Evolutionary conservation across 345 rosid genomes (phyloP), one percentile per base, ranked within the genome.

Genomic region (Eucalyptus camaldulensis): DNA sequence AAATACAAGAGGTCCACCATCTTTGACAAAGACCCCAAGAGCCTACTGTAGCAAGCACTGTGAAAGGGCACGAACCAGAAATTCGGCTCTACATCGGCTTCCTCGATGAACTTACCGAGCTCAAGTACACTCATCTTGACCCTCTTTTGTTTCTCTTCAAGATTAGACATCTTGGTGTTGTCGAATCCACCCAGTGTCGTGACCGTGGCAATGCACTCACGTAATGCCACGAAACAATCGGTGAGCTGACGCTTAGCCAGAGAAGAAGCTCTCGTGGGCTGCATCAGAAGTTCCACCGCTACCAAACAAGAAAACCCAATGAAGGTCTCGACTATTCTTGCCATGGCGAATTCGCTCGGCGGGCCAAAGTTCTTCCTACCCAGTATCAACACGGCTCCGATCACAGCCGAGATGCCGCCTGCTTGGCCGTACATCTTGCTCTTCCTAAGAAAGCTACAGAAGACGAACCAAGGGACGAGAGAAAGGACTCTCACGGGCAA

Each of bases 351-450:
- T 44, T 96, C 99, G 49, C 94, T 95, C 19, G 99, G 98, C 1
- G 94, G 89, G 9, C 98, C 99, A 16, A 95, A 97, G 86, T 94
- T 91, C 86, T 93, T 96, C 88, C 99, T 92, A 6, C 99, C 99
- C 53, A 97, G 87, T 47, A 97, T 93, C 87, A 97, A 86, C 10
- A 95, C 92, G 7, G 99, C 99, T 29, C 99, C 99, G 25, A 97
- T 93, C 15, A 93, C 94, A 0, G 99, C 98, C 0, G 99, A 96
- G 49, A 96, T 90, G 6, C 99, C 99, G 31, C 99, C 99, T 5
- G 99, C 99, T 69, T 92, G 97, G 49, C 98, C 97, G 58, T 96
- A 97, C 95, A 96, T 95, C 81, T 89, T 86, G 90, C 99, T 96
- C 31, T 91, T 95, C 91, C 96, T 87, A 44, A 97, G 90, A 80